Evolutionary conservation across 1,284 basidiomycete genomes (phyloP).

Genomic region (Phlebopus sp.): DNA sequence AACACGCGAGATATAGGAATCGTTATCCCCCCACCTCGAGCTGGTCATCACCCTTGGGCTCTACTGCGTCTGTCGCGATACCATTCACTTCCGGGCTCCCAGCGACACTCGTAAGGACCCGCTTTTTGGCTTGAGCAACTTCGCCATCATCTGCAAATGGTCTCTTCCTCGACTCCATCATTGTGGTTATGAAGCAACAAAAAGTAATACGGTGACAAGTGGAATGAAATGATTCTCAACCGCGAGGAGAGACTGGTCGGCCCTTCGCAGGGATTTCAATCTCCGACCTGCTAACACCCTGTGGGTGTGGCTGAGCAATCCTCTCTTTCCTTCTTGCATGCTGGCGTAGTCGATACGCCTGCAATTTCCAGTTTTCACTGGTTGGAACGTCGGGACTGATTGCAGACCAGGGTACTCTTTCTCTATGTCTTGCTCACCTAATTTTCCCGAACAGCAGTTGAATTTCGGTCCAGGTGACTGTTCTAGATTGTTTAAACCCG

Average conservation of each 20-base stretch:
- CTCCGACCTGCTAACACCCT: constrained; percentile 3
- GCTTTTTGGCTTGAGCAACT: constrained; percentile 58
- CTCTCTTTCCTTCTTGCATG: background rate
- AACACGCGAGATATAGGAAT: constrained; percentile 19
- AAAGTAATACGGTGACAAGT: constrained; percentile 9
- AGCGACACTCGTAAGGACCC: constrained; percentile 53
- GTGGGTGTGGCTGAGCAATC: constrained; percentile 1
- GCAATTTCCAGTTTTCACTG: background rate
- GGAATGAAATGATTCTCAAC: constrained; percentile 7
- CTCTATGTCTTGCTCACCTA: too few relatives aligned
- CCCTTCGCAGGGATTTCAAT: background rate
- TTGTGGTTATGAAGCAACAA: constrained; percentile 14
- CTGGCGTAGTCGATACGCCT: background rate
- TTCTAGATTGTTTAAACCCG: too few relatives aligned
- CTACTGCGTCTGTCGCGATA: constrained; percentile 42
- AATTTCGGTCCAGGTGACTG: too few relatives aligned
- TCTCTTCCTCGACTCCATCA: constrained; percentile 65
- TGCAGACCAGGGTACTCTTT: too few relatives aligned
- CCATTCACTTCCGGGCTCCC: constrained; percentile 65
- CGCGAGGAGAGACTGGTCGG: constrained; percentile 13
- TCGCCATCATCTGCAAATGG: constrained; percentile 56
- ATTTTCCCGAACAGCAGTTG: too few relatives aligned
- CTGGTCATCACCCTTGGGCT: constrained; percentile 59
- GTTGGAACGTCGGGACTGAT: too few relatives aligned
- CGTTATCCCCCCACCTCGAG: constrained; percentile 57